Evolutionary conservation across 2,329 filamentous ascomycete genomes (phyloP).

Genomic region (Diaporthe amygdali): DNA sequence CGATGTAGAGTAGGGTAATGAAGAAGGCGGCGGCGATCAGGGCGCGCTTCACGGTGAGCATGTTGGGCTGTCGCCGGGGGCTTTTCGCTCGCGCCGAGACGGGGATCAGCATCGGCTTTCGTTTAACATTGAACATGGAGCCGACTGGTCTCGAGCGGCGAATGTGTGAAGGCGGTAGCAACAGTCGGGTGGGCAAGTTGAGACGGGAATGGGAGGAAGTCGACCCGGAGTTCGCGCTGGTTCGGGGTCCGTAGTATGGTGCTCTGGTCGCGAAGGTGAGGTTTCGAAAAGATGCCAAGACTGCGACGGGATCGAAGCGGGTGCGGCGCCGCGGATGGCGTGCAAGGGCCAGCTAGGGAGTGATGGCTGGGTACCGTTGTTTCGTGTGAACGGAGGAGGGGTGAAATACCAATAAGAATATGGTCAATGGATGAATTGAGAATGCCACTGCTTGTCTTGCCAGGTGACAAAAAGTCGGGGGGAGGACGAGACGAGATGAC

Average conservation of each 20-base stretch:
- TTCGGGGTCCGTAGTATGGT: not conserved
- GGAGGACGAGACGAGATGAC: not conserved
- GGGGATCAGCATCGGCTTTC: constrained; percentile 15
- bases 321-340: not conserved
- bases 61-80: constrained; percentile 43
- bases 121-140: constrained; percentile 11
- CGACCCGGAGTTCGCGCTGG: too few species aligned
- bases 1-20: constrained; percentile 71
- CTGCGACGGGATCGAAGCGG: not conserved
- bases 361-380: not conserved
- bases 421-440: not conserved
- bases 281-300: not conserved
- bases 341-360: not conserved
- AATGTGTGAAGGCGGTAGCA: not conserved
- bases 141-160: not conserved
- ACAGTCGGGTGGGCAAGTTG: not conserved
- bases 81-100: constrained; percentile 4
- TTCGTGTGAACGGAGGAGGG: not conserved
- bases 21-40: constrained; percentile 73
- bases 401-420: not conserved
- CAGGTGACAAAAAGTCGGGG: not conserved
- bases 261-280: not conserved
- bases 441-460: not conserved
- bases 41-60: constrained; percentile 82
- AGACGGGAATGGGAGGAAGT: not conserved